A percentile compares a stretch with the other conserved stretches of the same genome.
Evolutionary conservation across 1,139 yeast genomes (phyloP).

Genomic region (Yamadazyma spencermartinsiae): DNA sequence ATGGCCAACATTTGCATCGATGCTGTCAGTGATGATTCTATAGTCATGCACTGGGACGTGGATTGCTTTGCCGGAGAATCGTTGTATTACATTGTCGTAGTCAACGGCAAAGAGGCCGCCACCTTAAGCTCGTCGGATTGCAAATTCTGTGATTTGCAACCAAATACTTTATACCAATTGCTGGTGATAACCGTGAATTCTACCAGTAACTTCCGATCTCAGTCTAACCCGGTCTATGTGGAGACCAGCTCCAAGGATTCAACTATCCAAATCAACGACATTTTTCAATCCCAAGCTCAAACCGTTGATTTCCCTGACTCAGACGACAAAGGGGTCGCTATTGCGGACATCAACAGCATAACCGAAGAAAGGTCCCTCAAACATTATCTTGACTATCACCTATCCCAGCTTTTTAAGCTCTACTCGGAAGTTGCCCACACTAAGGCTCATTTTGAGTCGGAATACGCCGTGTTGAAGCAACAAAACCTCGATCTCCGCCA

Average conservation of each 20-base stretch:
- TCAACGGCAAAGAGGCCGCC: conserved; percentile 41
- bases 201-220: conserved; percentile 37
- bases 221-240: conserved; percentile 32
- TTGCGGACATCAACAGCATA: conserved; percentile 4
- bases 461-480: conserved; percentile 27
- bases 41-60: conserved; percentile 47
- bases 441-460: conserved; percentile 22
- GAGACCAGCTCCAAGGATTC: conserved; percentile 8
- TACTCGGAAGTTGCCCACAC: conserved; percentile 25
- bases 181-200: conserved; percentile 43
- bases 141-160: conserved; percentile 33
- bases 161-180: conserved; percentile 33
- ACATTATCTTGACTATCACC: conserved; percentile 9
- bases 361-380: conserved; percentile 6
- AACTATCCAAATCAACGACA: conserved; percentile 24
- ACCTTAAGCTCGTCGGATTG: conserved; percentile 40
- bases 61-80: conserved; percentile 32
- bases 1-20: conserved; percentile 44
- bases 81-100: conserved; percentile 35
- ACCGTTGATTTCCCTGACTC: background rate
- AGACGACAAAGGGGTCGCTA: conserved; percentile 4
- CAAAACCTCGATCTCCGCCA: conserved; percentile 31
- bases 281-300: conserved; percentile 18
- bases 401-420: conserved; percentile 8
- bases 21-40: conserved; percentile 29